Evolutionary conservation across 2,329 filamentous ascomycete genomes (phyloP).

Genomic region (Paradendryphiella salina): DNA sequence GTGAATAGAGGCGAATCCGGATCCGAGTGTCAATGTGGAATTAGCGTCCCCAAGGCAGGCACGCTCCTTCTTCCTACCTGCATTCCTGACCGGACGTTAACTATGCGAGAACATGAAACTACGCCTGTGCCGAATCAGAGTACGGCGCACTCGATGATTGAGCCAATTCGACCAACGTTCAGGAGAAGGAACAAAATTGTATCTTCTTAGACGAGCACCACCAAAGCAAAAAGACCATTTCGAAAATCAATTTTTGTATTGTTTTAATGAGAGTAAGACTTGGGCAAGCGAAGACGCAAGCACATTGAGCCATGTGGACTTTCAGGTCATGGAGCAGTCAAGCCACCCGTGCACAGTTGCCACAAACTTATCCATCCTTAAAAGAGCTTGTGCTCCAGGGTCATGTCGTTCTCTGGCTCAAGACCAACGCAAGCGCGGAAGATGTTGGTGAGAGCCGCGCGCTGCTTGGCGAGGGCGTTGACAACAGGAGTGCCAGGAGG

Average conservation of each 20-base stretch:
- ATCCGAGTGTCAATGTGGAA: not conserved
- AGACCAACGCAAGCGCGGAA: constrained; percentile 97
- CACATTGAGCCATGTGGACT: not conserved
- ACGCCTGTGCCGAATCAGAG: no score
- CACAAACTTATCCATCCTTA: constrained; percentile 20
- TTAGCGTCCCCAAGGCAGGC: not conserved
- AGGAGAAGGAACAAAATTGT: no score
- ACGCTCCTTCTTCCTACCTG: not conserved
- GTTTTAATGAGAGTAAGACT: constrained; percentile 35
- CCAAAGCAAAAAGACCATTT: not conserved
- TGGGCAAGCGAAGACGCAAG: constrained; percentile 18
- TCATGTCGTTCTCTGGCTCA: constrained; percentile 98
- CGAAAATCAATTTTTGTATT: constrained; percentile 11
- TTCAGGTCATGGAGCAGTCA: not conserved
- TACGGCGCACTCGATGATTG: no score
- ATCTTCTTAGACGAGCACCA: not conserved
- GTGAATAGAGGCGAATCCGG: not conserved
- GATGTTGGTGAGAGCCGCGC: constrained; percentile 92
- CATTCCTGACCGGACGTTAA: not conserved
- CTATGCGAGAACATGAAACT: not conserved
- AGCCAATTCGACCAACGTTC: no score
- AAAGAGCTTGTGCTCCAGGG: constrained; percentile 96
- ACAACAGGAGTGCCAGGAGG: constrained; percentile 93
- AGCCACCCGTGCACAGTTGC: not conserved
- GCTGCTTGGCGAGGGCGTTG: constrained; percentile 95